Base-by-base conservation (phyloP, 1,284 basidiomycete species). In the Apiotrichum mycotoxinovorans region DNA sequence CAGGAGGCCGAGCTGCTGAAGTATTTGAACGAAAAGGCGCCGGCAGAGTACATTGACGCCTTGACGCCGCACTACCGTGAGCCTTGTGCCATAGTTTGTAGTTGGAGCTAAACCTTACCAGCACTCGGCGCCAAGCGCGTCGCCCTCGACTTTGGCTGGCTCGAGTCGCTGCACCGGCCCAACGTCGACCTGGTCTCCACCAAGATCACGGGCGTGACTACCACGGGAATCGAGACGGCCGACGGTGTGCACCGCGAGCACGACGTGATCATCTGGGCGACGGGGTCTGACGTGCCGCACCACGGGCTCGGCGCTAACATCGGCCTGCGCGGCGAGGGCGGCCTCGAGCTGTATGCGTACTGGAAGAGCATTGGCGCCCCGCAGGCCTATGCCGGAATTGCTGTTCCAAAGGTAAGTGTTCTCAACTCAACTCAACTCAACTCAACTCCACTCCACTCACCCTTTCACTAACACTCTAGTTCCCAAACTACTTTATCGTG, bases 261-360 rank as follows among this genome's bases (percentile, higher is more conserved):
- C 52, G 59, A 61, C 26, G 45, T 61, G 4, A 61, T 61, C 49
- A 53, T 61, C 35, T 61, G 46, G 30, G 59, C 59, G 4, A 61
- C 59, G 0, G 59, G 59, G 9, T 40, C 70, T 27, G 75, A 77
- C 50, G 66, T 72, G 12, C 50, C 62, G 1, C 38, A 52, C 35
- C 61, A 66, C 10, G 70, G 70, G 17, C 59, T 72, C 17, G 70
- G 70, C 0, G 45, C 66, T 20, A 69, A 68, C 51, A 52, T 62
- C 4, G 60, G 58, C 25, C 58, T 72, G 1, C 35, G 53, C 12
- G 70, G 70, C 17, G 60, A 66, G 43, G 55, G 52, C 33, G 67
- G 64, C 0, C 20, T 45, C n/a, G 67, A 67, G 50, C 52, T 70
- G 49, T 20, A 50, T 37, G 25, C 59, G 54, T 57, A 54, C 46